phyloP scores from a whole-genome alignment of 257 asterid genomes.

The Solanum tarijense region DNA sequence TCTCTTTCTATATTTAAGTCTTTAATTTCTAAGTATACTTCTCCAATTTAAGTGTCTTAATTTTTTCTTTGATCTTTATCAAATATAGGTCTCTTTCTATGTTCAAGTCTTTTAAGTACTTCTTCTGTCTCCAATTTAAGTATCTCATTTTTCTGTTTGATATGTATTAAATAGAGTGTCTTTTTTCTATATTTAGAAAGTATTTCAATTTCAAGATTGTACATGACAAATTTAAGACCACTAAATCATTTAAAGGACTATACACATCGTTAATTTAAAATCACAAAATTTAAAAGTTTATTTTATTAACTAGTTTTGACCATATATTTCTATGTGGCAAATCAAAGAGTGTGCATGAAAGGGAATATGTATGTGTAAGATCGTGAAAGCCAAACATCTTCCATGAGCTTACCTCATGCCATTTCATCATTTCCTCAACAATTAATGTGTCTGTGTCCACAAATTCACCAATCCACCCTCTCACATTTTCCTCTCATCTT shows the following conservation, averaged over 20 bases:
- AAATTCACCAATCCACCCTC: neutral
- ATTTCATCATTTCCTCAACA: neutral
- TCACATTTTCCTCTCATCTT: neutral
- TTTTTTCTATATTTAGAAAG: too few relatives aligned
- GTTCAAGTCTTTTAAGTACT: neutral
- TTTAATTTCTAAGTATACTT: too few relatives aligned
- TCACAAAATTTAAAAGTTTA: too few relatives aligned
- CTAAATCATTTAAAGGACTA: neutral
- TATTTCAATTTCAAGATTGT: too few relatives aligned
- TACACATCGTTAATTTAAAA: too few relatives aligned
- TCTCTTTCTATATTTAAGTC: too few relatives aligned
- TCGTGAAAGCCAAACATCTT: neutral
- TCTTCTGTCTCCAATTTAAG: neutral
- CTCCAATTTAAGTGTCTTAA: neutral
- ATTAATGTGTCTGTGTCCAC: neutral
- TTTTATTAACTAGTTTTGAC: neutral
- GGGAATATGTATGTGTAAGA: conserved; percentile 3
- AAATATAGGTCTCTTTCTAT: neutral
- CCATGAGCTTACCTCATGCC: conserved; percentile 12
- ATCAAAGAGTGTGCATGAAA: conserved; percentile 1
- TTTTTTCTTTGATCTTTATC: neutral
- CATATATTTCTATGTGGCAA: neutral
- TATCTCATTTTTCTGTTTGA: neutral
- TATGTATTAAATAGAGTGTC: neutral
- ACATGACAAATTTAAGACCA: neutral